Conservation (phyloP, 805 yeast genomes). For the Ogataea saltuana region DNA sequence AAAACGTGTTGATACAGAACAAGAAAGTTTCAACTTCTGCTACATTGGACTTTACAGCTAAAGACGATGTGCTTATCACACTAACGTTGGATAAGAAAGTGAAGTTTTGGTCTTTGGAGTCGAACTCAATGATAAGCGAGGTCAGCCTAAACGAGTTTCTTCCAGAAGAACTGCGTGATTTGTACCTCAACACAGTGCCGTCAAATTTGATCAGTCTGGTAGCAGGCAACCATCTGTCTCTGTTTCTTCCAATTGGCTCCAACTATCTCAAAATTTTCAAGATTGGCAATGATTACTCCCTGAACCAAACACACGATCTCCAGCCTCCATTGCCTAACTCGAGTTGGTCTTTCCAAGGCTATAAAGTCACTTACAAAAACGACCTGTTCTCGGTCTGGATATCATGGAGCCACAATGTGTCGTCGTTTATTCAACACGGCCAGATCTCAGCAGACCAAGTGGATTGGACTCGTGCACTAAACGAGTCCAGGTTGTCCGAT, state of each 20-base stretch:
- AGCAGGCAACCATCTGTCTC: constrained; percentile 17
- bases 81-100: constrained; percentile 55
- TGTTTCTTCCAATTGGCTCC: constrained; percentile 31
- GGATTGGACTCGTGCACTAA: constrained; percentile 20
- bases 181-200: constrained; percentile 23
- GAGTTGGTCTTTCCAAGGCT: constrained; percentile 32
- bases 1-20: constrained; percentile 21
- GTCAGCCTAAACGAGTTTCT: constrained; percentile 26
- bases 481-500: constrained; percentile 10
- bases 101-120: constrained; percentile 58
- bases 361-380: constrained; percentile 12
- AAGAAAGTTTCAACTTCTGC: constrained; percentile 28
- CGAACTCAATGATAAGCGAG: constrained; percentile 31
- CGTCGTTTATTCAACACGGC: constrained; percentile 23
- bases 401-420: constrained; percentile 13
- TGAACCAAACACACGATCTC: constrained; percentile 14
- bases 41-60: constrained; percentile 20
- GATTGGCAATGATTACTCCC: constrained; percentile 15
- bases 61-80: constrained; percentile 35
- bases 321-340: constrained; percentile 19
- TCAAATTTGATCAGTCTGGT: constrained; percentile 18
- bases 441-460: constrained; percentile 10
- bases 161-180: constrained; percentile 23
- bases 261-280: constrained; percentile 26
- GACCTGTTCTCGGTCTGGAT: constrained; percentile 23